phyloP scores from a whole-genome alignment of 192 early-diverging fungal genomes.

The Lobosporangium transversale region DNA sequence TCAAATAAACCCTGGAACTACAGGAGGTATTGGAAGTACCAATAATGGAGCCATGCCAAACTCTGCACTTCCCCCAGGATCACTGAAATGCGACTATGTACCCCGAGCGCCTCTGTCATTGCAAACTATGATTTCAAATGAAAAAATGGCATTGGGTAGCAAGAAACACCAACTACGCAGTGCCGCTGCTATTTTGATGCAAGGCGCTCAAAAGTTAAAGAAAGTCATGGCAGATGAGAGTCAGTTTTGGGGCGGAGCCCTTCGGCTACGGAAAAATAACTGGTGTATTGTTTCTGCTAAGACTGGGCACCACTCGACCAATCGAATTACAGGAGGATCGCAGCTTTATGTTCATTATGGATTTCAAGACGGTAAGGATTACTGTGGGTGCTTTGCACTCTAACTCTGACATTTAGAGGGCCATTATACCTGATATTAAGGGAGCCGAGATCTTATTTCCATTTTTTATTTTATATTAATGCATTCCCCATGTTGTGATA shows the following conservation, averaged over 20 bases:
- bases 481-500: background rate
- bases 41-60: background rate
- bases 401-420: background rate
- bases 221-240: constrained; percentile 44
- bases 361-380: constrained; percentile 38
- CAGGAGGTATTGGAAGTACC: background rate
- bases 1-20: constrained; percentile 7
- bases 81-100: constrained; percentile 41
- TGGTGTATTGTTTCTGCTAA: constrained; percentile 45
- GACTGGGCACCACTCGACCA: constrained; percentile 8
- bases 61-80: constrained; percentile 36
- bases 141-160: constrained; percentile 38
- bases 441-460: background rate
- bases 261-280: constrained; percentile 39
- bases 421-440: background rate
- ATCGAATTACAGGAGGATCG: constrained; percentile 15
- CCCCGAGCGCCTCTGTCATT: constrained; percentile 4
- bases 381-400: background rate
- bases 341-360: constrained; percentile 49
- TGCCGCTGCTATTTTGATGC: constrained; percentile 41
- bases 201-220: constrained; percentile 32
- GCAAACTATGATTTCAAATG: constrained; percentile 19
- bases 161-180: constrained; percentile 41
- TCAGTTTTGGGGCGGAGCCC: constrained; percentile 46
- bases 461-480: too few species aligned